Evolutionary conservation across 108 stramenopile genomes (phyloP).

Genomic region (Nannochloropsis granulata): DNA sequence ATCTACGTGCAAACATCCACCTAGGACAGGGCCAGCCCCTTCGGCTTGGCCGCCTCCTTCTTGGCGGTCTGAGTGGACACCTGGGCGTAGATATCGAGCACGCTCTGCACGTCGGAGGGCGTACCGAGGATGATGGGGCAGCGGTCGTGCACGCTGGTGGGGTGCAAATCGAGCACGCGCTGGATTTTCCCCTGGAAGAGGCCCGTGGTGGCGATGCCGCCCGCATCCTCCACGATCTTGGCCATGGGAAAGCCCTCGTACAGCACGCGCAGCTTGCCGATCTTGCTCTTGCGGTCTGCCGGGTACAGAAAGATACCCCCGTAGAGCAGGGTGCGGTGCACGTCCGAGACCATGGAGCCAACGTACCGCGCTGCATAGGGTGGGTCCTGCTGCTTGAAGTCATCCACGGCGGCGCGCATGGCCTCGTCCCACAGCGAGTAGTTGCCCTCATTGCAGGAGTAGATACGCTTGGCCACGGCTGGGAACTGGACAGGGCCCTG

Average conservation of each 20-base stretch:
- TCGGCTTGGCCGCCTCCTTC: neutral
- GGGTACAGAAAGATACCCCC: constrained; percentile 98
- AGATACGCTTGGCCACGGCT: constrained; percentile 54
- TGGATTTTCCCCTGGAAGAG: constrained; percentile 71
- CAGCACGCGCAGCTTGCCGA: constrained; percentile 66
- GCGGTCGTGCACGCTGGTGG: constrained; percentile 80
- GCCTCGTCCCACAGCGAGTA: constrained; percentile 74
- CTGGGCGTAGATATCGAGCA: neutral
- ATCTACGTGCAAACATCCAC: neutral
- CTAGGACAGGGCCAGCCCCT: neutral
- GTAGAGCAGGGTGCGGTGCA: constrained; percentile 96
- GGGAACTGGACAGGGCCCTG: constrained; percentile 73
- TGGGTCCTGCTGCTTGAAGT: constrained; percentile 53
- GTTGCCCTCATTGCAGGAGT: constrained; percentile 95
- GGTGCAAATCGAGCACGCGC: constrained; percentile 74
- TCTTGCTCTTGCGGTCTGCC: constrained; percentile 84
- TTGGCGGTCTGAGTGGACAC: neutral
- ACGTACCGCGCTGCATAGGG: constrained; percentile 70
- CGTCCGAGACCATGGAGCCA: constrained; percentile 97
- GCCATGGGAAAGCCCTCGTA: constrained; percentile 99
- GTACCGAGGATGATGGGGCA: constrained; percentile 94
- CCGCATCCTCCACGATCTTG: constrained; percentile 90
- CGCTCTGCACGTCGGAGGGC: neutral
- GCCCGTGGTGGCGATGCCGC: constrained; percentile 88
- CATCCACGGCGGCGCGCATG: constrained; percentile 68